Evolutionary conservation across 768 basidiomycete species (phyloP).

Genomic region (Panellus pusillus): DNA sequence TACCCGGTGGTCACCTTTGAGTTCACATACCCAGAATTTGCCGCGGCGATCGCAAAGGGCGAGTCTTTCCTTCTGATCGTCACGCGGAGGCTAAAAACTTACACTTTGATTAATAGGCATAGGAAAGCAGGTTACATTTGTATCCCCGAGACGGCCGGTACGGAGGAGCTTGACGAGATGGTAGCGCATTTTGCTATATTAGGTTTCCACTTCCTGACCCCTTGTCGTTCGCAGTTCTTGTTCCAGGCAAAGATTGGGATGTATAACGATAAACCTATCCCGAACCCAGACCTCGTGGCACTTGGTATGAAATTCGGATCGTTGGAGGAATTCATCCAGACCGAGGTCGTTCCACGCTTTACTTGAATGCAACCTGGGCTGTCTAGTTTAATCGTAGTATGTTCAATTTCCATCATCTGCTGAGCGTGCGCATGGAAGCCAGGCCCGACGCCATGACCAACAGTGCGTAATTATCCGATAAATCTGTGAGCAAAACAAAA

Average conservation of each 20-base stretch:
- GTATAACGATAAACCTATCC: conserved; percentile 3
- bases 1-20: conserved; percentile 16
- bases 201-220: no score
- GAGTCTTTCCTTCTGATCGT: conserved; percentile 11
- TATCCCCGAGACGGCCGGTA: conserved; percentile 5
- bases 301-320: conserved; percentile 17
- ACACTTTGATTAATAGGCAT: background rate
- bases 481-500: no score
- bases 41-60: conserved; percentile 19
- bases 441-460: no score
- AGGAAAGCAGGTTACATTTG: conserved; percentile 18
- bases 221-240: conserved; percentile 1
- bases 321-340: conserved; percentile 11
- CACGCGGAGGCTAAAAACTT: background rate
- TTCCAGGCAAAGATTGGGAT: conserved; percentile 3
- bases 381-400: no score
- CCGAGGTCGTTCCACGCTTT: conserved; percentile 4
- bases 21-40: conserved; percentile 19
- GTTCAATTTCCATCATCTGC: no score
- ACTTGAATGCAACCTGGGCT: background rate
- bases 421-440: no score
- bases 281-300: conserved; percentile 10
- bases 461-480: no score
- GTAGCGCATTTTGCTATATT: background rate
- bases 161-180: conserved; percentile 23